Evolutionary conservation across 805 yeast species (phyloP).

Genomic region (Starmerella sp.): DNA sequence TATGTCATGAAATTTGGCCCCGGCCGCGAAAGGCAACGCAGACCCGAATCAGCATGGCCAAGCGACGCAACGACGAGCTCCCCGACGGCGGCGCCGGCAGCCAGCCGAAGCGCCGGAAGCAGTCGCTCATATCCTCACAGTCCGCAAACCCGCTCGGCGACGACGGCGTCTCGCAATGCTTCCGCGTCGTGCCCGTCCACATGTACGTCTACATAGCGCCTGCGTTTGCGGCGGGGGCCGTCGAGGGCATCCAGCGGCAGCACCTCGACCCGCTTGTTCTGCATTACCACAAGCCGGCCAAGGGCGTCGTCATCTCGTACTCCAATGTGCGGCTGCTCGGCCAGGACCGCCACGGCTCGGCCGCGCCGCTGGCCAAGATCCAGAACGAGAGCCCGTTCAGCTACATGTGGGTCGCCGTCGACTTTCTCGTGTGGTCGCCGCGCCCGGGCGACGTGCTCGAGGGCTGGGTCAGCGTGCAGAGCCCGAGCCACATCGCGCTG

Average conservation of each 20-base stretch:
- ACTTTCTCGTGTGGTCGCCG: slow-evolving; percentile 82
- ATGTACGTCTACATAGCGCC: slow-evolving; percentile 88
- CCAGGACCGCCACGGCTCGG: slow-evolving; percentile 33
- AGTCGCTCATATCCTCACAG: slow-evolving; percentile 11
- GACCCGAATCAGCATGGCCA: slow-evolving; percentile 10
- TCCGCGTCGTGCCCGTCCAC: slow-evolving; percentile 46
- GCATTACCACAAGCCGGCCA: slow-evolving; percentile 60
- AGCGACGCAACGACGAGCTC: slow-evolving; percentile 15
- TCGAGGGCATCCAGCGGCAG: slow-evolving; percentile 71
- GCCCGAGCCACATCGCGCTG: slow-evolving; percentile 89
- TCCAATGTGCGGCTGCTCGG: slow-evolving; percentile 44
- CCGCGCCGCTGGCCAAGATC: slow-evolving; percentile 48
- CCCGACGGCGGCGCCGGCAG: slow-evolving; percentile 3
- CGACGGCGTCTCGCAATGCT: slow-evolving; percentile 45
- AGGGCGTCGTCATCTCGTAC: slow-evolving; percentile 79
- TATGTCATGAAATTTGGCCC: slow-evolving; percentile 10
- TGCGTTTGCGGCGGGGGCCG: slow-evolving; percentile 51
- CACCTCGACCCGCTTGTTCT: slow-evolving; percentile 84
- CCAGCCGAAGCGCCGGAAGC: slow-evolving; percentile 16
- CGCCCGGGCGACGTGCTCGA: slow-evolving; percentile 74
- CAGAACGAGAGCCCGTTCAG: slow-evolving; percentile 77
- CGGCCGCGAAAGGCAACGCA: neutral
- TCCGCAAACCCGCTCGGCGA: slow-evolving; percentile 22
- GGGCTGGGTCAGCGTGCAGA: slow-evolving; percentile 83
- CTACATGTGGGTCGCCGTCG: slow-evolving; percentile 76